Evolutionary conservation across 306 rosid species (phyloP).

Genomic region (Comarum palustre): DNA sequence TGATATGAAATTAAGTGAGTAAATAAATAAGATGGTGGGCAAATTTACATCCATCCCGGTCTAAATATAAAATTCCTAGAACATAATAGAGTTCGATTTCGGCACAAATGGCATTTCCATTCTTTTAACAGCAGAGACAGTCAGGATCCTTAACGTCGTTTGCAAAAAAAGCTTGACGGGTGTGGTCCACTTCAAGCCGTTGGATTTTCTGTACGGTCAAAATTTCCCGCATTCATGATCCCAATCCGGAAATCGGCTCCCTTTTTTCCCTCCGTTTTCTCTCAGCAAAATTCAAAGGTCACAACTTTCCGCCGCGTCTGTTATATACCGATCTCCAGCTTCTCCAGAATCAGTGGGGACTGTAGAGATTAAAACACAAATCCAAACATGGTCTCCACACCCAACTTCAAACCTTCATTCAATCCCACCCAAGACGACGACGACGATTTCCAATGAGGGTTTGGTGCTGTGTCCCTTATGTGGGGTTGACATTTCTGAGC

Average conservation of each 20-base stretch:
- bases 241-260: not conserved
- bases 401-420: not conserved
- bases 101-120: too few species aligned
- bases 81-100: too few species aligned
- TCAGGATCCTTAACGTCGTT: too few species aligned
- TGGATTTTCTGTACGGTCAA: not conserved
- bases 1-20: too few species aligned
- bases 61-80: too few species aligned
- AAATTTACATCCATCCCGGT: too few species aligned
- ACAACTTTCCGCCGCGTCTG: not conserved
- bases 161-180: too few species aligned
- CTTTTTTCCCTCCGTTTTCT: conserved; percentile 25
- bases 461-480: conserved; percentile 67
- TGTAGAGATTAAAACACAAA: too few species aligned
- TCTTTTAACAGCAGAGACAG: too few species aligned
- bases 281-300: conserved; percentile 12
- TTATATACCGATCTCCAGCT: too few species aligned
- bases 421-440: conserved; percentile 27
- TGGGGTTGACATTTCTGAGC: conserved; percentile 60
- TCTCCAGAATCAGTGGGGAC: too few species aligned
- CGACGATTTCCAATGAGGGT: conserved; percentile 43
- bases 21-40: too few species aligned
- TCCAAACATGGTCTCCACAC: conserved; percentile 7
- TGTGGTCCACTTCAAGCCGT: not conserved
- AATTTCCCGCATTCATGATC: not conserved